Conservation (phyloP, 805 yeast species). For the Naumovozyma baii region DNA sequence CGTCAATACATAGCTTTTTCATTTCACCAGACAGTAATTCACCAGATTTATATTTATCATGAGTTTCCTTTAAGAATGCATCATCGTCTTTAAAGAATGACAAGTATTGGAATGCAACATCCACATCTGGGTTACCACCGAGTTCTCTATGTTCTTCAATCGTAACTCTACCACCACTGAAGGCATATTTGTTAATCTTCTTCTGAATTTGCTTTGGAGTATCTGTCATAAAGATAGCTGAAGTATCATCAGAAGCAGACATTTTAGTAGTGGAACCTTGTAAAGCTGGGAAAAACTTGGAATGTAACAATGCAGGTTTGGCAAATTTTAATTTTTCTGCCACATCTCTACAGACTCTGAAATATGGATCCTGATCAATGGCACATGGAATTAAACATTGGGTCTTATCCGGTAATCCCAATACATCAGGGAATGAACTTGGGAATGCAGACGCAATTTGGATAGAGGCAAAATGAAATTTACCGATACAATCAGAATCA, state of each 20-base stretch:
- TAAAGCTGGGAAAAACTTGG: slow-evolving; percentile 94
- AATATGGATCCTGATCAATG: slow-evolving; percentile 97
- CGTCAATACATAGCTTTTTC: slow-evolving; percentile 77
- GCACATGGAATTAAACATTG: slow-evolving; percentile 98
- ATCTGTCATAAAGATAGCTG: slow-evolving; percentile 93
- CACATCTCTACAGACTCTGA: slow-evolving; percentile 94
- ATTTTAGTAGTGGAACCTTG: slow-evolving; percentile 95
- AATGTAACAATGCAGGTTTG: slow-evolving; percentile 86
- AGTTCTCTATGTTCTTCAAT: slow-evolving; percentile 80
- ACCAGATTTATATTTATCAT: slow-evolving; percentile 64
- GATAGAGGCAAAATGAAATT: slow-evolving; percentile 86
- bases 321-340: slow-evolving; percentile 84
- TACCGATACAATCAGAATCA: slow-evolving; percentile 92
- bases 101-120: slow-evolving; percentile 88
- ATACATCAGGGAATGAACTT: slow-evolving; percentile 86
- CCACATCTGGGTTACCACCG: slow-evolving; percentile 94
- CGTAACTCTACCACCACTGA: slow-evolving; percentile 85
- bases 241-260: slow-evolving; percentile 87
- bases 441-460: slow-evolving; percentile 96
- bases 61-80: slow-evolving; percentile 52
- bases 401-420: slow-evolving; percentile 78
- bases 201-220: slow-evolving; percentile 85
- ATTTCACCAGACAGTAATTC: slow-evolving; percentile 85
- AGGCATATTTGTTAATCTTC: slow-evolving; percentile 92
- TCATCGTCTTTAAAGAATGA: slow-evolving; percentile 88